Evolutionary conservation across 768 basidiomycete species (phyloP).

Genomic region (Suillus brevipes): DNA sequence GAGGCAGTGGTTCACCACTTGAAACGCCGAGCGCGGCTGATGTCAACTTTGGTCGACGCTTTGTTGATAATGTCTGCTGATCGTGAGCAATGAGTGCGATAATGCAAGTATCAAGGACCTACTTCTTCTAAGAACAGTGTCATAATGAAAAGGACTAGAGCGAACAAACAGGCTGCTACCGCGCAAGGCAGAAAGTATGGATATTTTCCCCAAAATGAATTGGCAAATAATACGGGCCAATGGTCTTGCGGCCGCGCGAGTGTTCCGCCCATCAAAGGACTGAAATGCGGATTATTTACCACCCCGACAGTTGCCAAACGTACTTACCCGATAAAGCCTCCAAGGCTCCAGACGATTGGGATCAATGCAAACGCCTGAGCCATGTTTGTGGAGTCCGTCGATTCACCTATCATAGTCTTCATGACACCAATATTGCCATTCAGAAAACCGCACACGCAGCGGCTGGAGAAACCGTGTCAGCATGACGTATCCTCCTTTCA

Average conservation of each 20-base stretch:
- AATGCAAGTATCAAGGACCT: neutral
- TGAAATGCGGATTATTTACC: constrained; percentile 36
- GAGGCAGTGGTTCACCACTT: neutral
- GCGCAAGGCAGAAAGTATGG: constrained; percentile 42
- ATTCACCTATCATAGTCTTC: constrained; percentile 69
- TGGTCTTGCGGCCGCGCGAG: constrained; percentile 55
- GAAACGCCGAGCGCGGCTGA: neutral
- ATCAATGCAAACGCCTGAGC: constrained; percentile 36
- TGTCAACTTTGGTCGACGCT: neutral
- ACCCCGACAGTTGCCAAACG: neutral
- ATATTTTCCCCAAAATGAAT: constrained; percentile 35
- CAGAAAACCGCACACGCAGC: constrained; percentile 35
- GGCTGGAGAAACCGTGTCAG: constrained; percentile 19
- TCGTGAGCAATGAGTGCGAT: too few relatives aligned
- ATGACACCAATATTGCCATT: constrained; percentile 54
- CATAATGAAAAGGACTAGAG: constrained; percentile 17
- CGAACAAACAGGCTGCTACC: constrained; percentile 17
- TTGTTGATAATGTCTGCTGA: neutral
- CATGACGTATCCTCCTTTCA: neutral
- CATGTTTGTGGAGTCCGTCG: constrained; percentile 43
- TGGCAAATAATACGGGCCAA: constrained; percentile 49
- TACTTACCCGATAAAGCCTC: constrained; percentile 37
- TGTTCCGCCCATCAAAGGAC: constrained; percentile 60
- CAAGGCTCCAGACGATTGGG: constrained; percentile 29
- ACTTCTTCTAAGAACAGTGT: constrained; percentile 33